phyloP scores from a whole-genome alignment of 805 yeast genomes.

The Zygoascus biomembranicola region DNA sequence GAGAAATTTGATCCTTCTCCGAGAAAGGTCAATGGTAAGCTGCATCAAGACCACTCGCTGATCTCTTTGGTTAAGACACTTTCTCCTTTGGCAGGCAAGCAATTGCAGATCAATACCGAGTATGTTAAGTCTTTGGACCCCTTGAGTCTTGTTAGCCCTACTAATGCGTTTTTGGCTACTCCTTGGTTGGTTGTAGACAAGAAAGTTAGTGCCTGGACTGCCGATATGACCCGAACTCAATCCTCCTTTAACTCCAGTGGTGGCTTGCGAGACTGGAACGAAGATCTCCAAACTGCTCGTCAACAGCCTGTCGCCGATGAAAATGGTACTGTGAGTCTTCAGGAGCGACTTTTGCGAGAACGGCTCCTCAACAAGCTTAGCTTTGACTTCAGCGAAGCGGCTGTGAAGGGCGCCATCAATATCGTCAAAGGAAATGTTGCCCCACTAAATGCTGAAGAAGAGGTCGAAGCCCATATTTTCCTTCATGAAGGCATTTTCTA shows the following conservation, averaged over 20 bases:
- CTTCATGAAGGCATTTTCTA: constrained; percentile 81
- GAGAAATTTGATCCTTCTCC: constrained; percentile 62
- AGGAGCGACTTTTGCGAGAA: constrained; percentile 69
- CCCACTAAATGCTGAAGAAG: constrained; percentile 77
- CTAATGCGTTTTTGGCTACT: constrained; percentile 48
- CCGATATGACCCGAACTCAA: constrained; percentile 60
- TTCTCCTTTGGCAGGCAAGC: constrained; percentile 54
- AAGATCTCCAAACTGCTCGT: constrained; percentile 74
- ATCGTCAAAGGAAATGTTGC: constrained; percentile 64
- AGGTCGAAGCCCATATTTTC: constrained; percentile 52
- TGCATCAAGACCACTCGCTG: constrained; percentile 42
- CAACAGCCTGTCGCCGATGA: constrained; percentile 47
- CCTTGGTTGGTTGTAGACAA: constrained; percentile 64
- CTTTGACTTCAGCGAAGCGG: constrained; percentile 66
- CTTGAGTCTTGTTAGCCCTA: constrained; percentile 38
- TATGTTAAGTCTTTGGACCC: constrained; percentile 24
- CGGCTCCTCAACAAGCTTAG: constrained; percentile 60
- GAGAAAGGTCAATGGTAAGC: constrained; percentile 27
- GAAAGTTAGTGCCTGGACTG: constrained; percentile 23
- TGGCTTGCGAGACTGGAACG: constrained; percentile 69
- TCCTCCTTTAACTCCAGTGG: constrained; percentile 38
- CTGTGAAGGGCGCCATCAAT: constrained; percentile 71
- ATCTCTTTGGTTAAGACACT: constrained; percentile 51
- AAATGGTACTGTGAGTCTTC: constrained; percentile 35
- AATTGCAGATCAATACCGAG: constrained; percentile 44